Conservation (phyloP, 306 rosid species). For the Benincasa hispida region DNA sequence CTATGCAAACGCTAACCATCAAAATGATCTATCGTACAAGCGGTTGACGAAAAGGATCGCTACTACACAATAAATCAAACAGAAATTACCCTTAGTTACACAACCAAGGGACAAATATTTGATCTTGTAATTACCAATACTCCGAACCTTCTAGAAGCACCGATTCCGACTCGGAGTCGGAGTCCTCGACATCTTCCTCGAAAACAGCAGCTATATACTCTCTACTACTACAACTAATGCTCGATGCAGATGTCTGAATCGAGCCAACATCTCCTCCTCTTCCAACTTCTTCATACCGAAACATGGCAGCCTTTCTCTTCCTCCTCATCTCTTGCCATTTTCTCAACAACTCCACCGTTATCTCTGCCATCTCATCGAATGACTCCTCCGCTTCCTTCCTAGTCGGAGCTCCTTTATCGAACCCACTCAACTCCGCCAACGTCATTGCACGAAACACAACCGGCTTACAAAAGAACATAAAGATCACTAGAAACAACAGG, state of each 20-base stretch:
- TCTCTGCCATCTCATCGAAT: slow-evolving; percentile 21
- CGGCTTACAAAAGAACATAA: slow-evolving; percentile 31
- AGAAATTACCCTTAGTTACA: background rate
- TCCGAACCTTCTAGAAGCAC: slow-evolving; percentile 22
- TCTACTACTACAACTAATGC: slow-evolving; percentile 26
- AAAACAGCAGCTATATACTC: slow-evolving; percentile 26
- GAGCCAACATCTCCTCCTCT: slow-evolving; percentile 34
- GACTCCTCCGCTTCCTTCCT: slow-evolving; percentile 2
- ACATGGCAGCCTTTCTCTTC: slow-evolving; percentile 40
- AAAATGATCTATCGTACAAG: no score
- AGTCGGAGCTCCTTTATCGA: background rate
- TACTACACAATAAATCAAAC: no score
- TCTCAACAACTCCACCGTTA: slow-evolving; percentile 41
- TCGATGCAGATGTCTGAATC: slow-evolving; percentile 34
- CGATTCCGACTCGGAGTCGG: no score
- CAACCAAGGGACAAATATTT: background rate
- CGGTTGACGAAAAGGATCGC: no score
- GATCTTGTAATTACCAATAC: background rate
- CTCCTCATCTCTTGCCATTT: slow-evolving; percentile 44
- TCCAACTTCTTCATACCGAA: background rate
- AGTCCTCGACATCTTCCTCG: slow-evolving; percentile 51
- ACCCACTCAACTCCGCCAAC: slow-evolving; percentile 1
- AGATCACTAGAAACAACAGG: slow-evolving; percentile 24
- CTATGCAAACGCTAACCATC: no score
- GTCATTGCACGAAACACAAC: slow-evolving; percentile 16